Evolutionary conservation across 192 early-diverging fungal species (phyloP).

Genomic region (Obelidium mucronatum): DNA sequence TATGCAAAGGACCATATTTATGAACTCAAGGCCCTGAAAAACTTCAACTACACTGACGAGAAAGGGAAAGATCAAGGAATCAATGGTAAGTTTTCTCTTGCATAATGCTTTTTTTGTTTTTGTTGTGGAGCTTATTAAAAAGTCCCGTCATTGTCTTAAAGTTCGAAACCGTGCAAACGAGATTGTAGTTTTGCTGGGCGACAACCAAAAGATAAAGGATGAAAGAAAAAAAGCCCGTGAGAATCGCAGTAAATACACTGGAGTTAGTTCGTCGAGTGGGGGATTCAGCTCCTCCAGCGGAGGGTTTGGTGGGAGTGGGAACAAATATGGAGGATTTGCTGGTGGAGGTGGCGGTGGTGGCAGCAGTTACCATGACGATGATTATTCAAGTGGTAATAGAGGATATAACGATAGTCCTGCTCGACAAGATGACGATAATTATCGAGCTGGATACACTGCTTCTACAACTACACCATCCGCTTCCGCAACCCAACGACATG

Average conservation of each 20-base stretch:
- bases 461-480: background rate
- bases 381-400: background rate
- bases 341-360: conserved; percentile 67
- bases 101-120: background rate
- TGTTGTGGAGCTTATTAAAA: background rate
- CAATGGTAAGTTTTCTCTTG: conserved; percentile 70
- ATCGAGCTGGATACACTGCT: background rate
- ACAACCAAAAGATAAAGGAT: conserved; percentile 78
- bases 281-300: conserved; percentile 41
- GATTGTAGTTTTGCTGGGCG: conserved; percentile 80
- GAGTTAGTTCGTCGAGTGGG: conserved; percentile 61
- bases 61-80: conserved; percentile 98
- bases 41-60: conserved; percentile 90
- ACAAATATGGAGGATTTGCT: no score
- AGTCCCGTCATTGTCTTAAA: conserved; percentile 37
- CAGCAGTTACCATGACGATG: background rate
- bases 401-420: conserved; percentile 23
- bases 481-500: no score
- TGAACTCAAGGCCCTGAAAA: conserved; percentile 86
- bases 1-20: conserved; percentile 84
- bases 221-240: conserved; percentile 91
- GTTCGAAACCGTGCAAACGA: conserved; percentile 91
- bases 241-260: conserved; percentile 89
- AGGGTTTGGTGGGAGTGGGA: conserved; percentile 60
- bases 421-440: conserved; percentile 48